These are phyloP conservation scores for Actinidia arguta DNA, from an alignment of 179 eudicot species.

Conservation along the genomic window DNA sequence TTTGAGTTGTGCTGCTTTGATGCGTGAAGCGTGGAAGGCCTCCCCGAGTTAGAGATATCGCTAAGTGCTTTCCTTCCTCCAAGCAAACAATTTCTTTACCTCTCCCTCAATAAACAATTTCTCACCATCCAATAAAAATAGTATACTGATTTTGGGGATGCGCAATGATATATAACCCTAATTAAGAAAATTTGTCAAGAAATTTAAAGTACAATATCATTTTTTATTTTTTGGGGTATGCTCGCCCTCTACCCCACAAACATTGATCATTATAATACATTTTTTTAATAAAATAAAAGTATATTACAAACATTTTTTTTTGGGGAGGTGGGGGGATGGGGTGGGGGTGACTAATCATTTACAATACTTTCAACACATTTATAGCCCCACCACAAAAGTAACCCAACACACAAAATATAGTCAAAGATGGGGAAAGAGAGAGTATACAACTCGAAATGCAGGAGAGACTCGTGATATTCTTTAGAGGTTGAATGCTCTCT, in stretches of 20 bases:
- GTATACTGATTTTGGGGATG: no score
- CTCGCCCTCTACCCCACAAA: no score
- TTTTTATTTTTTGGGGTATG: no score
- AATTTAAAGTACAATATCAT: no score
- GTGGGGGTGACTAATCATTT: conserved; percentile 22
- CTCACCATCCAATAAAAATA: not conserved
- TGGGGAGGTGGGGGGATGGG: no score
- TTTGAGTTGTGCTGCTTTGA: conserved; percentile 34
- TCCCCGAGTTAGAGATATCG: conserved; percentile 74
- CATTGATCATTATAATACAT: no score
- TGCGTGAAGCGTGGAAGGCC: conserved; percentile 41
- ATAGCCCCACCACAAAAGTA: not conserved
- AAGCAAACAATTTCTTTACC: not conserved
- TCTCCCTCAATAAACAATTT: not conserved
- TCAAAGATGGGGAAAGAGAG: not conserved
- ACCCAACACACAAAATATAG: conserved; percentile 5
- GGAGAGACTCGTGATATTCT: not conserved
- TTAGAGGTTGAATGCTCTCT: not conserved
- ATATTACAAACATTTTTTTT: no score
- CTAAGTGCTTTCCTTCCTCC: conserved; percentile 71
- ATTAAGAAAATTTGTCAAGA: no score
- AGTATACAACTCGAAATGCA: conserved; percentile 10
- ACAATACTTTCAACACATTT: not conserved
- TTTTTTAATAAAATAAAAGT: no score
- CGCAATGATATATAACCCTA: no score